Percentiles rank a stretch among this genome's conserved stretches.
Conservation (phyloP, 495 filamentous ascomycete species). For the Geoglossum glabrum region DNA sequence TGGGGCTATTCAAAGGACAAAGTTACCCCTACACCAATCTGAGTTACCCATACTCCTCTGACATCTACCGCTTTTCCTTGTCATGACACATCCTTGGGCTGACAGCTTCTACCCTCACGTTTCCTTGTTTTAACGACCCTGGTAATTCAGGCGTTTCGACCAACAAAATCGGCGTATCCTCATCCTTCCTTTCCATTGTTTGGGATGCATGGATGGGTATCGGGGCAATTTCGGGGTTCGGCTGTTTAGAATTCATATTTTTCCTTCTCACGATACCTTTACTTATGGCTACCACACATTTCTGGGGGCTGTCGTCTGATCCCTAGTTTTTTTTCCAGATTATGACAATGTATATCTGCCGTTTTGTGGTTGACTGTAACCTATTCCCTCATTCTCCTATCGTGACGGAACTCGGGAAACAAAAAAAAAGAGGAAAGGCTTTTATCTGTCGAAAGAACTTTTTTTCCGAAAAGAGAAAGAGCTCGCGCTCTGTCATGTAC, state of each 20-base stretch:
- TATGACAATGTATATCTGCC: neutral
- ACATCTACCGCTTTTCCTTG: neutral
- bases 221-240: neutral
- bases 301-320: neutral
- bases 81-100: neutral
- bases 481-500: neutral
- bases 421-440: neutral
- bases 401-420: neutral
- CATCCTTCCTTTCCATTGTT: neutral
- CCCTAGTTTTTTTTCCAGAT: neutral
- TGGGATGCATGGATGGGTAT: conserved; percentile 1
- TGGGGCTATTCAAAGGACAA: neutral
- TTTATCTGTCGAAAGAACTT: neutral
- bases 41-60: neutral
- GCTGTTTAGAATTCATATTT: neutral
- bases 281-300: neutral
- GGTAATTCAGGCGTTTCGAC: neutral
- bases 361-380: neutral
- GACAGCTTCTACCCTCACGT: neutral
- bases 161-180: neutral
- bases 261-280: neutral
- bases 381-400: neutral
- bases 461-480: neutral
- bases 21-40: neutral
- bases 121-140: neutral